These are phyloP conservation scores for Teunomyces tritomae DNA, from an alignment of 805 yeast species.

Conservation along the genomic window DNA sequence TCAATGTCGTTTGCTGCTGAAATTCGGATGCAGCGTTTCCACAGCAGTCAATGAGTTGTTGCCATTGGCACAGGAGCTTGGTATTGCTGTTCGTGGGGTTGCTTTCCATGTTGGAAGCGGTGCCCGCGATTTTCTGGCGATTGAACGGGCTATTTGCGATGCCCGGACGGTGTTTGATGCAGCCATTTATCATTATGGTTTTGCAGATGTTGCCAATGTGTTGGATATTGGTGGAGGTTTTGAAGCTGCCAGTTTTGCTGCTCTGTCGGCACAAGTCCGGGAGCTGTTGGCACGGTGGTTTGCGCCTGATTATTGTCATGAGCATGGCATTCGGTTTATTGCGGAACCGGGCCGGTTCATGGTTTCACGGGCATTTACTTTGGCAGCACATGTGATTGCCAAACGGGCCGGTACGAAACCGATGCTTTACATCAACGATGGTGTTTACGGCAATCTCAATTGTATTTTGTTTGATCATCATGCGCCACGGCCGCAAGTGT, in stretches of 20 bases:
- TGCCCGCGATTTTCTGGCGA: slow-evolving; percentile 66
- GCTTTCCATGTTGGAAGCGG: slow-evolving; percentile 98
- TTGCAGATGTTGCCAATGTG: slow-evolving; percentile 40
- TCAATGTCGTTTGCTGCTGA: slow-evolving; percentile 80
- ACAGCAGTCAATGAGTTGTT: slow-evolving; percentile 54
- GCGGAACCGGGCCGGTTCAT: slow-evolving; percentile 95
- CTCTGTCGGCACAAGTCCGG: slow-evolving; percentile 57
- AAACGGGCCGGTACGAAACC: slow-evolving; percentile 50
- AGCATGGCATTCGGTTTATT: slow-evolving; percentile 47
- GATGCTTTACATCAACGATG: slow-evolving; percentile 90
- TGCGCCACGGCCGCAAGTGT: slow-evolving; percentile 64
- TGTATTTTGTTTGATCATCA: slow-evolving; percentile 93
- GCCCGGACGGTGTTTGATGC: slow-evolving; percentile 64
- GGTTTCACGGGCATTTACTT: slow-evolving; percentile 80
- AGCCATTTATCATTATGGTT: slow-evolving; percentile 44
- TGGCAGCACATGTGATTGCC: slow-evolving; percentile 85
- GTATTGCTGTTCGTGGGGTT: slow-evolving; percentile 72
- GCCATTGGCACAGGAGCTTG: slow-evolving; percentile 57
- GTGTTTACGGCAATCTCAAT: slow-evolving; percentile 93
- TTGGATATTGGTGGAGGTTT: slow-evolving; percentile 97
- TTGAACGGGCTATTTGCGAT: slow-evolving; percentile 69
- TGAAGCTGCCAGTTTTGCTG: slow-evolving; percentile 56
- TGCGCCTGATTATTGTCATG: slow-evolving; percentile 38
- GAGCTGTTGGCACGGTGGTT: slow-evolving; percentile 56
- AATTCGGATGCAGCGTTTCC: slow-evolving; percentile 76